Conservation (phyloP, 2,329 filamentous ascomycete genomes). For the Tetracladium maxilliforme region DNA sequence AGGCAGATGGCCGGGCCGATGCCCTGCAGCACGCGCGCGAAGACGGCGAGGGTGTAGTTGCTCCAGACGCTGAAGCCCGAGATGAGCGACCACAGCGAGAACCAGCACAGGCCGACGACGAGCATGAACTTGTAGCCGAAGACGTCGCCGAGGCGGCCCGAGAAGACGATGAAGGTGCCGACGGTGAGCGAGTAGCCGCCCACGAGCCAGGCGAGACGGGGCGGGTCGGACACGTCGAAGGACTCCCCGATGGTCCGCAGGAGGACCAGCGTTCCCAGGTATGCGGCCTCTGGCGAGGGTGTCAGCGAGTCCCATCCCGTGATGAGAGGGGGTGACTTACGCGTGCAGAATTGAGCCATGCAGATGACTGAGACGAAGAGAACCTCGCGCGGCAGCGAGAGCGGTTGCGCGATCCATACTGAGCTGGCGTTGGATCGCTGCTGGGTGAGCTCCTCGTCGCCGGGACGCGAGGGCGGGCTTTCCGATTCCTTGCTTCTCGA, state of each 20-base stretch:
- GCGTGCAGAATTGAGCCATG: constrained; percentile 29
- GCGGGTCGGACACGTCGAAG: constrained; percentile 1
- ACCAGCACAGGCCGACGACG: constrained; percentile 25
- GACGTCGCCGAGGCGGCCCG: constrained; percentile 36
- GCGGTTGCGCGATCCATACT: too few relatives aligned
- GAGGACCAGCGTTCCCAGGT: too few relatives aligned
- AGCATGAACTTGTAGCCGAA: constrained; percentile 42
- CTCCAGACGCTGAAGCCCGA: constrained; percentile 13
- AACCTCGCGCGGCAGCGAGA: constrained; percentile 13
- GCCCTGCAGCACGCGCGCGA: constrained; percentile 36
- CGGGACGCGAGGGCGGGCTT: too few relatives aligned
- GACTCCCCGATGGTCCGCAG: too few relatives aligned
- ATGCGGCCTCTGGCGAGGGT: too few relatives aligned
- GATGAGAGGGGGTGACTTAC: constrained; percentile 30
- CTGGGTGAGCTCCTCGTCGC: too few relatives aligned
- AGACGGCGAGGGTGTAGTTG: constrained; percentile 20
- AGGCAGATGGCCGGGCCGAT: constrained; percentile 47
- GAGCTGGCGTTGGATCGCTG: too few relatives aligned
- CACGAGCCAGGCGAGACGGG: constrained; percentile 27
- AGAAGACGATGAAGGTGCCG: constrained; percentile 42
- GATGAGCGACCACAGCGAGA: constrained; percentile 10
- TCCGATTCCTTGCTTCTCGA: too few relatives aligned
- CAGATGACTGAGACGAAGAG: constrained; percentile 27
- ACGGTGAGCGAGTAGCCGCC: constrained; percentile 40
- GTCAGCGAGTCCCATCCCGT: too few relatives aligned